Base-by-base conservation (phyloP, 306 rosid species). In the Senna tora region DNA sequence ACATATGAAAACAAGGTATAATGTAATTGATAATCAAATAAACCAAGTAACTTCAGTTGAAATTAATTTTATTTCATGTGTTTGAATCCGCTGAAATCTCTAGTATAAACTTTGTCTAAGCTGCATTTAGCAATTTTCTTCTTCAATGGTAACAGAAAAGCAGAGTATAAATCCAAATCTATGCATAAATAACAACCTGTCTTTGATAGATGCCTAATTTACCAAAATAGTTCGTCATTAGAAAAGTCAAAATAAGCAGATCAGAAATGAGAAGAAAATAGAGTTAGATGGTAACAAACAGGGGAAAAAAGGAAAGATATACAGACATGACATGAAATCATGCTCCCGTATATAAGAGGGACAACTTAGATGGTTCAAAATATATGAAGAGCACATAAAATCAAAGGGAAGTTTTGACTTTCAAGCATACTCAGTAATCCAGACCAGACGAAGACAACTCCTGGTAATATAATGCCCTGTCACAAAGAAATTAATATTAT, bases 381-480 rank as follows among this genome's bases (percentile, higher is more conserved):
- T 47, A 15, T 36, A 61, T 38, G 13, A 38, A 61, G 49, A 20
- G 69, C 62, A 41, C 51, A 63, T 9, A 0, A 52, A n/a, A 19
- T 9, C 4, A 52, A n/a, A 19, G 30, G 12, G 4, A 0, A 16
- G 8, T 52, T 16, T 46, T 13, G 13, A 52, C n/a, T 13, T 19
- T 45, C 69, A 11, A 38, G 69, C 69, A 39, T 41, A 41, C 51
- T 63, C 52, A 64, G 12, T 64, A 64, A 64, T 64, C 39, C 69
- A 64, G 20, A 46, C 69, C 51, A 42, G 38, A 64, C 36, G 50
- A 64, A 42, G 53, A 8, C 11, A 41, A 64, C 11, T 42, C 36
- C 12, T 6, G 69, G 51, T 39, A 22, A 39, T 22, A 42, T 19
- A 65, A 43, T 15, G 54, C 71, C 71, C 71, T 45, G 71, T 15